Percentiles rank a stretch among this genome's conserved stretches.
Conservation (phyloP, 164 flowering plant species). For the Amborella trichopoda region DNA sequence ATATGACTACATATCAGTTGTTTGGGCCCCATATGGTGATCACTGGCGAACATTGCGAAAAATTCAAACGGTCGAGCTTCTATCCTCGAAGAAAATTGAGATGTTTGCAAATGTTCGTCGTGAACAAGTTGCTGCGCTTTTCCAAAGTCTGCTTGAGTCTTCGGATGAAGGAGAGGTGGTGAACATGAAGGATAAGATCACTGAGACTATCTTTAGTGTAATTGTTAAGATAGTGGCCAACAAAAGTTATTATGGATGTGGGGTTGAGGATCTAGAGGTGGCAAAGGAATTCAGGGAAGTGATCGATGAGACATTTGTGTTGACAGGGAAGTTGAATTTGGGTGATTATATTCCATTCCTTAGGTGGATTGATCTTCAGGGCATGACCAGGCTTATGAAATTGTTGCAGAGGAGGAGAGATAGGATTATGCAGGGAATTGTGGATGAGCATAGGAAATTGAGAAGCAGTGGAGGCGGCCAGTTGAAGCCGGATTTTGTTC, state of each 20-base stretch:
- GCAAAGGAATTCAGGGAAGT: slow-evolving; percentile 8
- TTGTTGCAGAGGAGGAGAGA: slow-evolving; percentile 5
- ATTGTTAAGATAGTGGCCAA: slow-evolving; percentile 14
- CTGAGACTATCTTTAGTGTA: too few species aligned
- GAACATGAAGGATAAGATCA: too few species aligned
- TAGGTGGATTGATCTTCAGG: slow-evolving; percentile 11
- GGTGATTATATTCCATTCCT: too few species aligned
- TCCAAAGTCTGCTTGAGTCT: too few species aligned
- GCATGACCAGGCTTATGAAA: slow-evolving; percentile 9
- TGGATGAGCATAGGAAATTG: too few species aligned
- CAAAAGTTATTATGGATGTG: slow-evolving; percentile 14
- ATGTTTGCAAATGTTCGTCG: neutral
- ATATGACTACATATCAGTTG: neutral
- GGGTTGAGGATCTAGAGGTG: slow-evolving; percentile 10
- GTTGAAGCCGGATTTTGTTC: too few species aligned
- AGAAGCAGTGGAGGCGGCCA: too few species aligned
- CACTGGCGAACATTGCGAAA: neutral
- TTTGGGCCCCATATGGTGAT: neutral
- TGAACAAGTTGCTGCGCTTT: too few species aligned
- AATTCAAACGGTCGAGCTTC: neutral
- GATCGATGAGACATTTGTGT: neutral
- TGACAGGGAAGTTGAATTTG: slow-evolving; percentile 2
- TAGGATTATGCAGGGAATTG: too few species aligned
- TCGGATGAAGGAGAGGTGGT: too few species aligned
- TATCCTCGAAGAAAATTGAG: neutral